Conservation (phyloP, 208 protist species). For the Trypanosoma lewisi region DNA sequence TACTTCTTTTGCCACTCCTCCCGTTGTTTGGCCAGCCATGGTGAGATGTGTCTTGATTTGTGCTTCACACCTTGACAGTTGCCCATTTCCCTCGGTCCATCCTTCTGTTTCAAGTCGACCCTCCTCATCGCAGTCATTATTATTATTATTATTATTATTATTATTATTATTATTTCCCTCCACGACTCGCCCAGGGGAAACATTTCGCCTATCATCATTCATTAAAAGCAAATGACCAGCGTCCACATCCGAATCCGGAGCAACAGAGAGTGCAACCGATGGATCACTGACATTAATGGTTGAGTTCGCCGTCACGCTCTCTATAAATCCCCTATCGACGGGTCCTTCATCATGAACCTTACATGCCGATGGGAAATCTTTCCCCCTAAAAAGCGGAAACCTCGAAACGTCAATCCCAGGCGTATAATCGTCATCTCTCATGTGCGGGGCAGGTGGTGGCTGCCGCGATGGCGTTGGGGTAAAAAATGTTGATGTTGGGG, state of each 20-base stretch:
- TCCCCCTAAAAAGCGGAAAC: background rate
- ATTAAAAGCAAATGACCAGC: background rate
- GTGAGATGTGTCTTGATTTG: background rate
- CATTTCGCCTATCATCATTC: background rate
- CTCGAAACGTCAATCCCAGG: background rate
- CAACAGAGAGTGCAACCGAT: conserved; percentile 10
- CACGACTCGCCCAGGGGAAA: background rate
- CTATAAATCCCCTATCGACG: background rate
- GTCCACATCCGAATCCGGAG: conserved; percentile 3
- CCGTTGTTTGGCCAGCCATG: background rate
- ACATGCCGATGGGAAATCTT: background rate
- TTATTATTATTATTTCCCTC: background rate
- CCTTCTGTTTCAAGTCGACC: conserved; percentile 8
- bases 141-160: too few species aligned
- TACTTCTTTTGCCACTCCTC: background rate
- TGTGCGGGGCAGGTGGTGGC: conserved; percentile 13
- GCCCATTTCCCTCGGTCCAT: conserved; percentile 1
- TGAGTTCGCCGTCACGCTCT: conserved; percentile 3
- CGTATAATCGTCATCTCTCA: background rate
- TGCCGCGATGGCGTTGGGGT: conserved; percentile 15
- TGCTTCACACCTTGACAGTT: conserved; percentile 1
- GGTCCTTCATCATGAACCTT: background rate
- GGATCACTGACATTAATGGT: conserved; percentile 24
- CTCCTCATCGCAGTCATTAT: conserved; percentile 1
- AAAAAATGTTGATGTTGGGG: conserved; percentile 3